Percentiles rank a stretch among this genome's conserved stretches.
Conservation (phyloP, 129 eudicot genomes). For the Silybum marianum region DNA sequence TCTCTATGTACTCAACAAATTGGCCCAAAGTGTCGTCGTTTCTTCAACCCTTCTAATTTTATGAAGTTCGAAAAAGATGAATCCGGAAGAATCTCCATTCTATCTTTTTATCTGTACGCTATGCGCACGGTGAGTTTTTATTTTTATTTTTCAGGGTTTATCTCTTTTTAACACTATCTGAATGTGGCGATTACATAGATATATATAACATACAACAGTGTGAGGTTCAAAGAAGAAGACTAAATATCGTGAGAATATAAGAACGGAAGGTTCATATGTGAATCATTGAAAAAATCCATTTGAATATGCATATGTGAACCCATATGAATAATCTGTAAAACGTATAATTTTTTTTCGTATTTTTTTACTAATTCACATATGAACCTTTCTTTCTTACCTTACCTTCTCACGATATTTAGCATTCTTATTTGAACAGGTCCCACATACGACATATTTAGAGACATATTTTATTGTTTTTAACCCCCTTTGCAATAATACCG, state of each 20-base stretch:
- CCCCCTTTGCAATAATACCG: not conserved
- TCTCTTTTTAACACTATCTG: not conserved
- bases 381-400: not conserved
- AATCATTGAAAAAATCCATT: not conserved
- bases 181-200: not conserved
- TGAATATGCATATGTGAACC: not conserved
- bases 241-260: not conserved
- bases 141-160: not conserved
- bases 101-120: slow-evolving; percentile 84
- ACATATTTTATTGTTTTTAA: not conserved
- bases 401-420: not conserved
- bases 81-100: slow-evolving; percentile 79
- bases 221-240: not conserved
- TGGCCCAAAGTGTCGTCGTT: slow-evolving; percentile 85
- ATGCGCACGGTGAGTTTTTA: slow-evolving; percentile 78
- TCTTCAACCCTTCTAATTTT: slow-evolving; percentile 90
- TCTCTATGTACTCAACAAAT: slow-evolving; percentile 87
- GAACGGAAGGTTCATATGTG: not conserved
- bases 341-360: no score
- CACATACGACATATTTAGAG: not conserved
- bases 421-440: not conserved
- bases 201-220: not conserved
- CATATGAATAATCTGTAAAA: not conserved
- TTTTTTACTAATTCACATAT: not conserved
- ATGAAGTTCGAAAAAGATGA: slow-evolving; percentile 97